Evolutionary conservation across 2,329 filamentous ascomycete species (phyloP).

Genomic region (Cytospora mali): DNA sequence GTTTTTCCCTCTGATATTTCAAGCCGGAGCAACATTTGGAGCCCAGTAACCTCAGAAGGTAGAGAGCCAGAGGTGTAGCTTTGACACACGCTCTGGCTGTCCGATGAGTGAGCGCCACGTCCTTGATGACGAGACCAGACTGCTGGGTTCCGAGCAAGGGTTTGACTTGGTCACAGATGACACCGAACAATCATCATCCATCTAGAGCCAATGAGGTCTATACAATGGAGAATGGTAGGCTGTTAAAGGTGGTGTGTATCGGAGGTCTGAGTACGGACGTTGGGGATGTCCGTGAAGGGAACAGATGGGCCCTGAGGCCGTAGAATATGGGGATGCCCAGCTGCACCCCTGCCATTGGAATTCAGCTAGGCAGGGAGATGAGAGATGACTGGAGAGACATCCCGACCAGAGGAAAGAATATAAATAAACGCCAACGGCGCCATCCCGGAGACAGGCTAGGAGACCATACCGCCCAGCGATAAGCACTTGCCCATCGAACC

Average conservation of each 20-base stretch:
- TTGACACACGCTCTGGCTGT: background rate
- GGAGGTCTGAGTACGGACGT: slow-evolving; percentile 8
- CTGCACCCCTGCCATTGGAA: background rate
- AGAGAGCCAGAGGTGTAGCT: background rate
- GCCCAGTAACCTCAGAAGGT: background rate
- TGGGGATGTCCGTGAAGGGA: slow-evolving; percentile 28
- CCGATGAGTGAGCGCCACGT: background rate
- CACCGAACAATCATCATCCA: background rate
- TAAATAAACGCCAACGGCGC: background rate
- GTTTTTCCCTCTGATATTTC: background rate
- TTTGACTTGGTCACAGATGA: background rate
- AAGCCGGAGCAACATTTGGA: background rate
- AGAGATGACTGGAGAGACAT: background rate
- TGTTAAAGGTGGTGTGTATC: background rate
- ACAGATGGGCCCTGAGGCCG: too few species aligned
- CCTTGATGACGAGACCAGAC: background rate
- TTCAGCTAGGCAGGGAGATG: background rate
- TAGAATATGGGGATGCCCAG: background rate
- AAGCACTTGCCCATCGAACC: background rate
- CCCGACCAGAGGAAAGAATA: background rate
- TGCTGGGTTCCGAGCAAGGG: background rate
- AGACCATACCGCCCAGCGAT: background rate
- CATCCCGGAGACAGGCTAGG: background rate
- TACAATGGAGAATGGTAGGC: background rate
- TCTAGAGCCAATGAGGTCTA: background rate